Percentiles rank a stretch among this genome's conserved stretches.
Evolutionary conservation across 257 asterid species (phyloP).

Genomic region (Eustoma russellianum): DNA sequence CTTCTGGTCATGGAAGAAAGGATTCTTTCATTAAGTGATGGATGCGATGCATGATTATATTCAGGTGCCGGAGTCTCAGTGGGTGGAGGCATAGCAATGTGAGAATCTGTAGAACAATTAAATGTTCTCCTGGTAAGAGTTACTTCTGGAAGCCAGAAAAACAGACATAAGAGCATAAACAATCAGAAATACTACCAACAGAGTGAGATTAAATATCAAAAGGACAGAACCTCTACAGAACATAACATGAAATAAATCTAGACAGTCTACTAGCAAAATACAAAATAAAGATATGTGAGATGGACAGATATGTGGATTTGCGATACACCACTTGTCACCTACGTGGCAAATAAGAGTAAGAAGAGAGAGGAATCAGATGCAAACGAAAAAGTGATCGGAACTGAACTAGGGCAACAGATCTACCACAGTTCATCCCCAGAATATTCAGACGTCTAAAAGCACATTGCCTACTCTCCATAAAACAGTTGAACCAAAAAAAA

Average conservation of each 20-base stretch:
- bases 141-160: not conserved
- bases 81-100: constrained; percentile 49
- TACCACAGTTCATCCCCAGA: not conserved
- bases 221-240: not conserved
- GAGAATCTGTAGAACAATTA: not conserved
- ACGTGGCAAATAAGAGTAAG: not conserved
- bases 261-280: not conserved
- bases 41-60: constrained; percentile 28
- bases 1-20: constrained; percentile 76
- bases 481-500: not conserved
- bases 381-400: not conserved
- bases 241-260: not conserved
- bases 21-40: constrained; percentile 82
- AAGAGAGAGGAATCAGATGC: not conserved
- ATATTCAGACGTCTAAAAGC: not conserved
- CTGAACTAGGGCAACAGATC: not conserved
- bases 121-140: constrained; percentile 4
- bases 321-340: not conserved
- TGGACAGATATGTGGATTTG: not conserved
- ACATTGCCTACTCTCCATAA: too few relatives aligned
- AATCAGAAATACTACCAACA: not conserved
- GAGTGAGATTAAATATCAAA: not conserved
- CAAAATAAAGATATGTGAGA: not conserved
- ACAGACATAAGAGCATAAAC: not conserved
- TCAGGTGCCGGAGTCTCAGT: constrained; percentile 28